Evolutionary conservation across 495 filamentous ascomycete genomes (phyloP).

Genomic region (Penicillium riverlandense): DNA sequence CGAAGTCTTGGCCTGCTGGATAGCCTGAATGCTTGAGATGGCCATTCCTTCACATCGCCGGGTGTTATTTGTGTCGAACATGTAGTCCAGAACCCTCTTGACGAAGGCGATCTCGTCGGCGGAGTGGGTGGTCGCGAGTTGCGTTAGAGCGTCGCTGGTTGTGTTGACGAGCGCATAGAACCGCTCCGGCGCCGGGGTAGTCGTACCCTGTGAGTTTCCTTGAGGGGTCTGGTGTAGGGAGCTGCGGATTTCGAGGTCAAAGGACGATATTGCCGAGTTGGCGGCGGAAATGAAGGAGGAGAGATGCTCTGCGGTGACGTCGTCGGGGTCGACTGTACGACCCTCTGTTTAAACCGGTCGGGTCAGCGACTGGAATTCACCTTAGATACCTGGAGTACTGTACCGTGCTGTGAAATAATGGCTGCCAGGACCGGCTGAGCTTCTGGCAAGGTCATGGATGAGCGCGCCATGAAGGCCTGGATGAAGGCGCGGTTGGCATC

Average conservation of each 20-base stretch:
- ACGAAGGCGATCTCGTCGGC: constrained; percentile 87
- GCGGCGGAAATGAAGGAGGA: constrained; percentile 58
- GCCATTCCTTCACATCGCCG: constrained; percentile 70
- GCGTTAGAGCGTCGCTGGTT: constrained; percentile 71
- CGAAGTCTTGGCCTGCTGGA: constrained; percentile 32
- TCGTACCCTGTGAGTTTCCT: constrained; percentile 4
- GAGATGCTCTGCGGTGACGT: constrained; percentile 64
- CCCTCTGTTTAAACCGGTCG: constrained; percentile 19
- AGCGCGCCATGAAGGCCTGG: constrained; percentile 78
- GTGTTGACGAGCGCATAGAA: constrained; percentile 83
- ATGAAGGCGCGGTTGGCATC: constrained; percentile 87
- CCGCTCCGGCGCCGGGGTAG: constrained; percentile 18
- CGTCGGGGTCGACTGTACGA: constrained; percentile 36
- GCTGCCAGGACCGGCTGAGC: constrained; percentile 66
- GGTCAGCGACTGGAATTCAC: background rate
- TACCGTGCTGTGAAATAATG: constrained; percentile 57
- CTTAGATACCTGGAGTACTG: background rate
- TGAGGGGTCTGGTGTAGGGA: constrained; percentile 51
- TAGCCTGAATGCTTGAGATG: constrained; percentile 66
- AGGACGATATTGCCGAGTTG: constrained; percentile 63
- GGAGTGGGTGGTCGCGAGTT: constrained; percentile 74
- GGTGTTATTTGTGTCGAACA: constrained; percentile 86
- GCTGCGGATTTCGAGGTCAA: constrained; percentile 82
- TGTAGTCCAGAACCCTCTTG: constrained; percentile 79
- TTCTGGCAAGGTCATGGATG: constrained; percentile 66